phyloP scores from a whole-genome alignment of 2,329 filamentous ascomycete species.

The Neobulgaria alba region DNA sequence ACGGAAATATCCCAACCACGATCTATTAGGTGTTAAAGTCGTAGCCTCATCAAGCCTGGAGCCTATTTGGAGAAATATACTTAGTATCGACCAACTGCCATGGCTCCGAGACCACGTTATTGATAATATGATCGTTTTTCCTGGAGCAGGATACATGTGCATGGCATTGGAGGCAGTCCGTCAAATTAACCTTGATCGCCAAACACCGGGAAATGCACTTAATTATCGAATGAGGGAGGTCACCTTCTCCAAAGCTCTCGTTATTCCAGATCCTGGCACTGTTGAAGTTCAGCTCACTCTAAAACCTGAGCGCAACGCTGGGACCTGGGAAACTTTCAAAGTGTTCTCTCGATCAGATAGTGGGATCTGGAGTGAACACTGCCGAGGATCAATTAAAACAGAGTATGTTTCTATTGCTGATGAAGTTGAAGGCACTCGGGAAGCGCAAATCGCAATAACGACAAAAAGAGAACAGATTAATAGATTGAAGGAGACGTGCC shows the following conservation, averaged over 20 bases:
- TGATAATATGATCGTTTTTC: conserved; percentile 31
- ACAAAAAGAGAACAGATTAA: background rate
- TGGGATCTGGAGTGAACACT: background rate
- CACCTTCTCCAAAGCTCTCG: background rate
- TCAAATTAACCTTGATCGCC: conserved; percentile 17
- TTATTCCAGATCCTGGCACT: background rate
- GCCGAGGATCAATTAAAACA: background rate
- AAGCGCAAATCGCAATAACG: background rate
- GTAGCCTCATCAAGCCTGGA: conserved; percentile 9
- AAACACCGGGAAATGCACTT: conserved; percentile 28
- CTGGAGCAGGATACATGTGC: conserved; percentile 39
- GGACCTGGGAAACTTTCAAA: background rate
- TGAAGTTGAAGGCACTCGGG: background rate
- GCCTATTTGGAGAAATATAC: conserved; percentile 9
- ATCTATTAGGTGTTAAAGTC: conserved; percentile 10
- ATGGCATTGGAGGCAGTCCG: conserved; percentile 41
- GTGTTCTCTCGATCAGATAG: background rate
- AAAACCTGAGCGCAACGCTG: no score
- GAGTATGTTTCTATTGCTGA: background rate
- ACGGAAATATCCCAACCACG: conserved; percentile 1
- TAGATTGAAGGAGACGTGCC: background rate
- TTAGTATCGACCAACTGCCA: conserved; percentile 27
- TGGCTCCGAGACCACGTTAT: conserved; percentile 41
- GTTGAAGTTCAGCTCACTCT: background rate
- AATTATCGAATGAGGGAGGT: conserved; percentile 33